Base-by-base conservation (phyloP, 2,329 filamentous ascomycete species). In the Colletotrichum chlorophyti region DNA sequence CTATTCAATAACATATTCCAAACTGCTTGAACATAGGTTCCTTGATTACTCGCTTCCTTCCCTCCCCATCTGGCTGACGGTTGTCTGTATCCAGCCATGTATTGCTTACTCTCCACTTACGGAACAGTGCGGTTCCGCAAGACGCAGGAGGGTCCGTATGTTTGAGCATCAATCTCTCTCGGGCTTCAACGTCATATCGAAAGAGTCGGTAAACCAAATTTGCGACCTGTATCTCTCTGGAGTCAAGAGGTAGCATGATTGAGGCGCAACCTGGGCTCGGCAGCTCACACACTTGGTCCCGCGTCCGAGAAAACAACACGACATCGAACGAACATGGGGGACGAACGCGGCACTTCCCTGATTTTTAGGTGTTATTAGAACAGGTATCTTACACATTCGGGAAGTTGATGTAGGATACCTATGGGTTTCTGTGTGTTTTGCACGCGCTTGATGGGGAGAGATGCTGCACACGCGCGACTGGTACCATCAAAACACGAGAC, bases 401-500 rank as follows among this genome's bases (percentile, higher is more conserved):
- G n/a, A n/a, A n/a, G n/a, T n/a, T n/a, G n/a, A n/a, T n/a, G n/a
- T n/a, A n/a, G n/a, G n/a, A n/a, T n/a, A n/a, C n/a, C n/a, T n/a
- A n/a, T n/a, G n/a, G n/a, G n/a, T n/a, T n/a, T n/a, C n/a, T n/a
- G n/a, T n/a, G n/a, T n/a, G n/a, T n/a, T n/a, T n/a, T n/a, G n/a
- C n/a, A n/a, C n/a, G n/a, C n/a, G 8, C 35, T 41, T 21, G 17
- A 9, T 12, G 12, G 15, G n/a, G 40, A 8, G 23, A 12, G 11
- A 29, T 48, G 23, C 35, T 45, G 32, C 24, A 38, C 17, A 32
- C n/a, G 50, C n/a, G 32, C n/a, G n/a, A n/a, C n/a, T n/a, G n/a
- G n/a, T n/a, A n/a, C n/a, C n/a, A n/a, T n/a, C n/a, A 48, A 5
- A 21, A 58, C 48, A 53, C 54, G 54, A 58, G 55, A 43, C 55